Evolutionary conservation across 495 filamentous ascomycete species (phyloP), one percentile per base, ranked within the genome.

Genomic region (Penicillium manginii): DNA sequence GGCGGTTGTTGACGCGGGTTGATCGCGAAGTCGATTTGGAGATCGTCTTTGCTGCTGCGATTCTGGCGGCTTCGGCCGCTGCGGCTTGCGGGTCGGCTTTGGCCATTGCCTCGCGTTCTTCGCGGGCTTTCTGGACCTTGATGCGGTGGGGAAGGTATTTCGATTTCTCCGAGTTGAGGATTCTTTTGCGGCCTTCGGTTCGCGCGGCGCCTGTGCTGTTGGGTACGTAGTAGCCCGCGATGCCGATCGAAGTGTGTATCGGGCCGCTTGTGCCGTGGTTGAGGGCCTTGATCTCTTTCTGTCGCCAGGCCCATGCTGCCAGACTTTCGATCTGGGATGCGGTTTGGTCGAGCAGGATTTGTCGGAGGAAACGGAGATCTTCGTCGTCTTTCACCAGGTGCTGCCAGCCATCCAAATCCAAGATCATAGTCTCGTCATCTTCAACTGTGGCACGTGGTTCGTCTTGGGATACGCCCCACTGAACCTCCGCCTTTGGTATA

Each of bases 121-220:
- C 92, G 22, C 92, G 84, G 17, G 89, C 91, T 66, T 87, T 91
- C 66, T 96, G 89, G 49, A 99, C 91, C 61, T 92, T 93, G 73
- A 99, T 91, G 51, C 96, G 92, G 80, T 99, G 94, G 8, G 96
- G 94, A 2, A 99, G 85, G 63, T 99, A 99, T 70, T 96, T 96
- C 31, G 92, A 96, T 75, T 99, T 99, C 69, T 98, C 96, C 0
- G 91, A 88, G 66, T 99, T 92, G 45, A 94, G 81, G 42, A 99
- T 97, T 76, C 91, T 93, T 74, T 92, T 93, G 50, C 89, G 86
- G 18, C 92, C 92, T 81, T 98, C 92, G 0, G 94, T 97, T 55
- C 94, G 84, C 39, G 94, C 93, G 65, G 85, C 88, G 32, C 94
- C 94, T 23, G 90, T 89, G 0, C 76, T 51, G 58, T 97, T 99